Evolutionary conservation across 2,329 filamentous ascomycete genomes (phyloP).

Genomic region (Fusarium fracticaudum): DNA sequence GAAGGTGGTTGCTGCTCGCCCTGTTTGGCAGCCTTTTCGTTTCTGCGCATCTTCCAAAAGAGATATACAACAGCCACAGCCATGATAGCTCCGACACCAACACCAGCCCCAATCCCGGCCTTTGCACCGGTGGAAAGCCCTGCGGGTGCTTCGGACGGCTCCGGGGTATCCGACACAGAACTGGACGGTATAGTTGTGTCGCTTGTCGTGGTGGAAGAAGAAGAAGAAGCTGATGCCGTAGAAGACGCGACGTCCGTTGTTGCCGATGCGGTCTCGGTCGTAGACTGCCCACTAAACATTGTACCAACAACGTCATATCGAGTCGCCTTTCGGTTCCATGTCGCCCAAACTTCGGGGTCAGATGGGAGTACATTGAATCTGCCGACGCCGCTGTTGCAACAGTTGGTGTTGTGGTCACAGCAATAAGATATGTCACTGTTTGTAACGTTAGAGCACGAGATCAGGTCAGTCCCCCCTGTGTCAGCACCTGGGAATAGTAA

Average conservation of each 20-base stretch:
- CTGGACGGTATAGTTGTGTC: background rate
- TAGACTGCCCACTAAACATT: slow-evolving; percentile 3
- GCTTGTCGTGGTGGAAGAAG: background rate
- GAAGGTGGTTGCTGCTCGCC: background rate
- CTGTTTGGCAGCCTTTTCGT: background rate
- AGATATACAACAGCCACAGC: slow-evolving; percentile 5
- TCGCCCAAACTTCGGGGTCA: slow-evolving; percentile 33
- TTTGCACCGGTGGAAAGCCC: slow-evolving; percentile 11
- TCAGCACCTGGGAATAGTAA: slow-evolving; percentile 22
- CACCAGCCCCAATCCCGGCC: slow-evolving; percentile 23
- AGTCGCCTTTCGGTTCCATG: slow-evolving; percentile 25
- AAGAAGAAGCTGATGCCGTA: background rate
- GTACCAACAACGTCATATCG: slow-evolving; percentile 31
- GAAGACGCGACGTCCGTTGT: background rate
- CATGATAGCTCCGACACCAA: background rate
- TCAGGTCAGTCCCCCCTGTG: slow-evolving; percentile 39
- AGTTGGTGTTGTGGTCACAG: slow-evolving; percentile 36
- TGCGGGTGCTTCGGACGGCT: background rate
- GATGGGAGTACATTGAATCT: slow-evolving; percentile 40
- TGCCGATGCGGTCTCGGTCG: background rate
- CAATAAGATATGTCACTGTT: slow-evolving; percentile 39
- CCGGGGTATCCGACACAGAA: background rate
- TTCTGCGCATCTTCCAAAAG: slow-evolving; percentile 27
- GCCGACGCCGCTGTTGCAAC: slow-evolving; percentile 39
- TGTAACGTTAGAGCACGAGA: slow-evolving; percentile 41